Evolutionary conservation across 2,329 filamentous ascomycete genomes (phyloP).

Genomic region (Colletotrichum graminicola): DNA sequence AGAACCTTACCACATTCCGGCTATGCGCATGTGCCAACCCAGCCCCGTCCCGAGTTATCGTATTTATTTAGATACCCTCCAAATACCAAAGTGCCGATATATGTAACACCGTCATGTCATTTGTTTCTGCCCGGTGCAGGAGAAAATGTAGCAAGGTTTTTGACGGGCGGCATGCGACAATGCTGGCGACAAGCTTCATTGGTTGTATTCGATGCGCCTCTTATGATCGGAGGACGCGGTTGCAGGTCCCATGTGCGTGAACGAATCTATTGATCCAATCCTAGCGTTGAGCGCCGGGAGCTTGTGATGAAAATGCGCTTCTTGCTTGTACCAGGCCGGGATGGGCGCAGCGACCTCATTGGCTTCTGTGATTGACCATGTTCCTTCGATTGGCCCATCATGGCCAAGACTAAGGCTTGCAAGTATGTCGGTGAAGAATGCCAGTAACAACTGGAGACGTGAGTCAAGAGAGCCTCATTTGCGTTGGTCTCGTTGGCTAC

Average conservation of each 20-base stretch:
- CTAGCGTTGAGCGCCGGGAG: conserved; percentile 8
- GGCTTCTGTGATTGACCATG: background rate
- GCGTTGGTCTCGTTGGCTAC: conserved; percentile 14
- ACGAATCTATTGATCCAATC: conserved; percentile 4
- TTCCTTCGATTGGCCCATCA: background rate
- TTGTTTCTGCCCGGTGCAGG: background rate
- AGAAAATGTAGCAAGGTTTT: conserved; percentile 1
- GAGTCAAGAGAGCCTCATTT: conserved; percentile 36
- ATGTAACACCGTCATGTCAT: background rate
- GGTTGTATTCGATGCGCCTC: conserved; percentile 29
- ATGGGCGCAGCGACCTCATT: conserved; percentile 14
- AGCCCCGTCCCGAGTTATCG: conserved; percentile 6
- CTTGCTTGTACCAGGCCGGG: conserved; percentile 8
- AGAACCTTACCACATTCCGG: conserved; percentile 1
- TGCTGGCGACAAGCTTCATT: conserved; percentile 22
- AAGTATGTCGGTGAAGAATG: conserved; percentile 14
- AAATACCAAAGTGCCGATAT: conserved; percentile 31
- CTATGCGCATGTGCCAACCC: background rate
- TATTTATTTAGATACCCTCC: conserved; percentile 37
- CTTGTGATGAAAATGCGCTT: conserved; percentile 2
- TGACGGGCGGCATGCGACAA: conserved; percentile 5
- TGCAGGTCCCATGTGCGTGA: conserved; percentile 30
- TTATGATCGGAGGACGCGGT: conserved; percentile 19
- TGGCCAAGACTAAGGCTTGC: background rate
- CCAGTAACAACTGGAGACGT: conserved; percentile 24